A percentile compares a stretch with the other conserved stretches of the same genome.
These are phyloP conservation scores for Phialocephala sp. DNA, from an alignment of 2,329 filamentous ascomycete genomes.

Conservation along the genomic window DNA sequence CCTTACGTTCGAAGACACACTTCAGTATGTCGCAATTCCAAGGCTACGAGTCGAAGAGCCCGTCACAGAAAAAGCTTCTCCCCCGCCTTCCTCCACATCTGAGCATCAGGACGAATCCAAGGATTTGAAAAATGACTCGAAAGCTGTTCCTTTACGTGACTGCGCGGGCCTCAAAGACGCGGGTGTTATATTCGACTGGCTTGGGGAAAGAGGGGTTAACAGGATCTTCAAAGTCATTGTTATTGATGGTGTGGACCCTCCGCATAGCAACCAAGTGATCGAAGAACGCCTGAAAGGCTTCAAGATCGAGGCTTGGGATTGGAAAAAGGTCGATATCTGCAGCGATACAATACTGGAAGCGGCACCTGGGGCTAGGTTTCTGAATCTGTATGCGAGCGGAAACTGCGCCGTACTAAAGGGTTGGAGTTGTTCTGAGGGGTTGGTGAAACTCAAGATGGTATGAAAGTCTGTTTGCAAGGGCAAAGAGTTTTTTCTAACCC, in stretches of 20 bases:
- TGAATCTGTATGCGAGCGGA: constrained; percentile 44
- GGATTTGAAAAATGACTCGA: too few relatives aligned
- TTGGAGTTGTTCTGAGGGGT: constrained; percentile 42
- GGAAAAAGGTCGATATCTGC: constrained; percentile 42
- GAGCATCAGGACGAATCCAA: too few relatives aligned
- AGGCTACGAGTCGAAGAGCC: too few relatives aligned
- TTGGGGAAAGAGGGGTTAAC: constrained; percentile 38
- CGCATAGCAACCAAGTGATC: constrained; percentile 43
- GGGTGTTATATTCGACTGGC: constrained; percentile 13
- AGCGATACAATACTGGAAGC: constrained; percentile 35
- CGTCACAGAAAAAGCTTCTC: too few relatives aligned
- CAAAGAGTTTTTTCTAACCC: too few relatives aligned
- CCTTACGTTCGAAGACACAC: too few relatives aligned
- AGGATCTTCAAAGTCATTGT: constrained; percentile 43
- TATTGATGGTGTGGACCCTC: constrained; percentile 31
- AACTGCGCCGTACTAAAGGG: constrained; percentile 44
- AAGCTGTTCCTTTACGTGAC: too few relatives aligned
- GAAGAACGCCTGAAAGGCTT: constrained; percentile 37
- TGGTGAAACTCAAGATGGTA: constrained; percentile 35
- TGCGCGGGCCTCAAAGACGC: too few relatives aligned
- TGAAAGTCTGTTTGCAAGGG: too few relatives aligned
- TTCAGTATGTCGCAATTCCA: too few relatives aligned
- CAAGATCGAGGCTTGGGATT: constrained; percentile 42
- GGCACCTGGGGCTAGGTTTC: constrained; percentile 29
- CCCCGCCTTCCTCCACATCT: too few relatives aligned